These are phyloP conservation scores for Hansenula sp. DNA, from an alignment of 1,139 yeast genomes.

Conservation along the genomic window DNA sequence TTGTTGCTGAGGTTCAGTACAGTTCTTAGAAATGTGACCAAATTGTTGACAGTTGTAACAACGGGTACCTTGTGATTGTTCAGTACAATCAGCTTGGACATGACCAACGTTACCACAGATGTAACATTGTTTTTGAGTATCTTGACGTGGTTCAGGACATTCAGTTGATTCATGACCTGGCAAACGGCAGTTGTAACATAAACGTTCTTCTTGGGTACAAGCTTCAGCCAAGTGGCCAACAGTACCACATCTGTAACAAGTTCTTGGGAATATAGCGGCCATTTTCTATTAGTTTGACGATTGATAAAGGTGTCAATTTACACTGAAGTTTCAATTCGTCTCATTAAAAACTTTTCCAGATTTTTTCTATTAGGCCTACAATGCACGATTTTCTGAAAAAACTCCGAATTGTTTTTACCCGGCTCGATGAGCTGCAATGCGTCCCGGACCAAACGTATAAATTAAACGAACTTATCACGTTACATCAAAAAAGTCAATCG, in stretches of 20 bases:
- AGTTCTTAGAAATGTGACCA: slow-evolving; percentile 80
- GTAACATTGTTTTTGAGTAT: slow-evolving; percentile 83
- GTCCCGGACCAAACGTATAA: background rate
- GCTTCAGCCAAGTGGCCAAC: slow-evolving; percentile 88
- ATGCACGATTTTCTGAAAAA: background rate
- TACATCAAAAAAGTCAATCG: background rate
- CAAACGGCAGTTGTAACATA: slow-evolving; percentile 90
- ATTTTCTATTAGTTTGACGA: slow-evolving; percentile 19
- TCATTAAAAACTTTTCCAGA: slow-evolving; percentile 3
- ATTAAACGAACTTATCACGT: background rate
- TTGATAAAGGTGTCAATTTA: background rate
- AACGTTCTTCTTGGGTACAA: slow-evolving; percentile 77
- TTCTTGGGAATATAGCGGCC: slow-evolving; percentile 75
- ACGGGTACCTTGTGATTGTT: slow-evolving; percentile 40
- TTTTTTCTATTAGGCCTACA: background rate
- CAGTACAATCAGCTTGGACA: slow-evolving; percentile 66
- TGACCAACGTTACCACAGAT: slow-evolving; percentile 77
- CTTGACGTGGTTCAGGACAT: slow-evolving; percentile 84
- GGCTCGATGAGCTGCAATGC: background rate
- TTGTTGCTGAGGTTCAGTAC: slow-evolving; percentile 43
- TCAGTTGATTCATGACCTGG: slow-evolving; percentile 89
- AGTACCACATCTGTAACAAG: slow-evolving; percentile 91
- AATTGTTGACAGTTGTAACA: slow-evolving; percentile 87
- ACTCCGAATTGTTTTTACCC: background rate
- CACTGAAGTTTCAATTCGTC: background rate